Percentiles rank a stretch among this genome's conserved stretches.
phyloP scores from a whole-genome alignment of 305 asterid genomes.

The Solanum hybrid region DNA sequence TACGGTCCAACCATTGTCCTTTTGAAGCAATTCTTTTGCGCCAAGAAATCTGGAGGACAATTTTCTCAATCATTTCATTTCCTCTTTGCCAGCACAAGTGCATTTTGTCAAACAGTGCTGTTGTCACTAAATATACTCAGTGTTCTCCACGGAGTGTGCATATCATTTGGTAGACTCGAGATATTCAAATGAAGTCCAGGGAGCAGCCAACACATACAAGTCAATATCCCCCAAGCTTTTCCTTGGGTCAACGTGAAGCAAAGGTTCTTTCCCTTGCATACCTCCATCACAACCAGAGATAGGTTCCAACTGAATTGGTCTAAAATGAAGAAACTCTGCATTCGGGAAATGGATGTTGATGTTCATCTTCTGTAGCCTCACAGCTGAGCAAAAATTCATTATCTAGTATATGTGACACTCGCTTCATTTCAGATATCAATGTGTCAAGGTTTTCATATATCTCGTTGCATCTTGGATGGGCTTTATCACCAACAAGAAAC shows the following conservation, averaged over 20 bases:
- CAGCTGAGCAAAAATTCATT: conserved; percentile 2
- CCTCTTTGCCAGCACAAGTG: neutral
- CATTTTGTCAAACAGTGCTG: neutral
- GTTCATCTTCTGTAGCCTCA: conserved; percentile 14
- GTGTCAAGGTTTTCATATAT: conserved; percentile 43
- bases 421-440: conserved; percentile 52
- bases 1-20: neutral
- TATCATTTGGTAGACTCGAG: neutral
- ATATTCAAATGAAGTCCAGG: neutral
- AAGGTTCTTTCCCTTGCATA: neutral
- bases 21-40: neutral
- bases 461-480: conserved; percentile 64
- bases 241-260: neutral
- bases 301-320: neutral
- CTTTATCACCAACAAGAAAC: conserved; percentile 83
- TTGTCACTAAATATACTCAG: neutral
- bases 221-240: neutral
- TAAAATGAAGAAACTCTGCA: conserved; percentile 3
- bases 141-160: neutral
- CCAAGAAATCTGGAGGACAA: neutral
- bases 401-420: conserved; percentile 15
- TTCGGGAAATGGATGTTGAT: conserved; percentile 7
- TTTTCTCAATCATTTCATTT: neutral
- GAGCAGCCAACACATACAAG: neutral
- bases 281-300: neutral